Evolutionary conservation across 805 yeast species (phyloP), one percentile per base, ranked within the genome.

Genomic region (Candida koratica): DNA sequence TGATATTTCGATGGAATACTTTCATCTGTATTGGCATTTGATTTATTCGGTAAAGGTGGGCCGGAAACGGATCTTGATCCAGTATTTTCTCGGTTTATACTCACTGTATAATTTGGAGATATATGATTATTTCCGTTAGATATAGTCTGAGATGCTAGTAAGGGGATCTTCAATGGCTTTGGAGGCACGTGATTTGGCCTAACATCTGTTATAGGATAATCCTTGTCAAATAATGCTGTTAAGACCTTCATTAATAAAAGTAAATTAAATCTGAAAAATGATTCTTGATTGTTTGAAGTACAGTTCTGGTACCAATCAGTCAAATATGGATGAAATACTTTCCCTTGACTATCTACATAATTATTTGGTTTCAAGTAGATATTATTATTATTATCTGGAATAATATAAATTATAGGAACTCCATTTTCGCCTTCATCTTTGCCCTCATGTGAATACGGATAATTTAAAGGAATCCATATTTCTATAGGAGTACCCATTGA

Each of bases 381-480:
- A 59, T 67, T 65, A 10, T 52, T 53, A 16, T 58, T 51, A 23
- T 61, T 62, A n/a, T 77, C 69, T 2, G 81, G 78, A 14, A 71
- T 67, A 8, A 88, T 74, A 50, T 67, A 83, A 0, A 77, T 71
- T n/a, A 77, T 47, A 0, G 97, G 97, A 1, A 81, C 69, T 3
- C 60, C 64, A 24, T 48, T 47, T 14, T 48, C 44, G n/a, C 48
- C 58, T 1, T 45, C 43, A 11, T 4, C 3, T 8, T 28, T 15
- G 6, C 24, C 25, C 4, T 31, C 22, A 18, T 39, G 37, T 3
- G 47, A 44, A n/a, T 50, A 46, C 0, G 96, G 96, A 46, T 84
- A 88, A 16, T 67, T 64, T 17, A 70, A 68, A 0, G 95, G 95
- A 4, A 89, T 50, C 95, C 95, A 87, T 4, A 88, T 55, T 36